Evolutionary conservation across 148 eudicot genomes (phyloP).

Genomic region (Dianthus caryophyllus): DNA sequence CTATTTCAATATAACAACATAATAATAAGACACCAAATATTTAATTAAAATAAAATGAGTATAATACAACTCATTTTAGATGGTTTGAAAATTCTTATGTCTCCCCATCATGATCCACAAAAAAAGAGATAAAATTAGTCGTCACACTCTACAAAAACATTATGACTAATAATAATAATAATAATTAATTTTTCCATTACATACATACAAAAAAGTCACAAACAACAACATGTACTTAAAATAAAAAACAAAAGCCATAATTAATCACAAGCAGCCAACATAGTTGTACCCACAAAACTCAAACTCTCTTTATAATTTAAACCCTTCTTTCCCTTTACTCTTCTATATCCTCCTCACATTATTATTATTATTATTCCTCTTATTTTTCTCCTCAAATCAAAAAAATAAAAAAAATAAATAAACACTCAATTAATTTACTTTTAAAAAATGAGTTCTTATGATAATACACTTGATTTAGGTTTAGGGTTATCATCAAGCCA

Average conservation of each 20-base stretch:
- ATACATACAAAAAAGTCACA: not conserved
- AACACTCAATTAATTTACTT: slow-evolving; percentile 21
- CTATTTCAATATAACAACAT: too few relatives aligned
- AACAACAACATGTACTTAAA: too few relatives aligned
- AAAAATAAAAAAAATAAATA: not conserved
- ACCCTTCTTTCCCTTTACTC: not conserved
- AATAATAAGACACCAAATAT: too few relatives aligned
- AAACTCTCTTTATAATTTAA: slow-evolving; percentile 17
- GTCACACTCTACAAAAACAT: too few relatives aligned
- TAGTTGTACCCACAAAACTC: slow-evolving; percentile 10
- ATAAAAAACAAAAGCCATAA: not conserved
- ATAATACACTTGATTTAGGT: slow-evolving; percentile 41
- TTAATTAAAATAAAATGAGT: too few relatives aligned
- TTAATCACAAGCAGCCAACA: slow-evolving; percentile 14
- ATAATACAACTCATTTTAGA: too few relatives aligned
- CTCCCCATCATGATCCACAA: too few relatives aligned
- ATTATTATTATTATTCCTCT: not conserved
- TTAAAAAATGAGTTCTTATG: slow-evolving; percentile 33
- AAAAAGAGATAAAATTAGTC: too few relatives aligned
- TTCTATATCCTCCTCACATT: slow-evolving; percentile 4
- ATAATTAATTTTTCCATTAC: too few relatives aligned
- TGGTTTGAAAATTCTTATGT: too few relatives aligned
- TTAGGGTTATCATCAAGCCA: slow-evolving; percentile 32
- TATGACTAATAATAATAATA: too few relatives aligned
- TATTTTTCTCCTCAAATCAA: not conserved